phyloP scores from a whole-genome alignment of 176 grass and related monocot species.

The Alloteropsis semialata region DNA sequence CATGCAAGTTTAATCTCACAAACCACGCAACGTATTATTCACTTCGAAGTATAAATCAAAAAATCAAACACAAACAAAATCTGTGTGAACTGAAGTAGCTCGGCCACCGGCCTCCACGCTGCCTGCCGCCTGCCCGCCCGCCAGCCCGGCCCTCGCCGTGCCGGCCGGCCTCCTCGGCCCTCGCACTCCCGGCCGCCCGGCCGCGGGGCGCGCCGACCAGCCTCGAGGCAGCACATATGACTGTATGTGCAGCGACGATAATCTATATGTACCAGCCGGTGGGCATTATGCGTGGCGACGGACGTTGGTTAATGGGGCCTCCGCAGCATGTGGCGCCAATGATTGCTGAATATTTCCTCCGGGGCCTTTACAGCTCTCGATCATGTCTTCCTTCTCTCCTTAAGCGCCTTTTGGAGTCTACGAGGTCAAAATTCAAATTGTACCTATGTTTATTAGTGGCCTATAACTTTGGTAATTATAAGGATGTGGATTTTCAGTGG shows the following conservation, averaged over 20 bases:
- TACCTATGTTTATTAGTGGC: not conserved
- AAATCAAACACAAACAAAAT: too few relatives aligned
- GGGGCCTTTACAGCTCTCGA: slow-evolving; percentile 19
- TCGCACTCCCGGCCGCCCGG: too few relatives aligned
- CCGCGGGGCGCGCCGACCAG: too few relatives aligned
- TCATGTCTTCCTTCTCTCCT: not conserved
- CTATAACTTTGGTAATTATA: not conserved
- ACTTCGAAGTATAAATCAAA: too few relatives aligned
- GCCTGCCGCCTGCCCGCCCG: too few relatives aligned
- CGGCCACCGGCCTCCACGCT: too few relatives aligned
- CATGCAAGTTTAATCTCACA: too few relatives aligned
- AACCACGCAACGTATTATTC: too few relatives aligned
- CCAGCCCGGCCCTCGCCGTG: too few relatives aligned
- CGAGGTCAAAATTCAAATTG: slow-evolving; percentile 8
- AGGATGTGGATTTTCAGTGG: not conserved
- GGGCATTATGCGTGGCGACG: slow-evolving; percentile 10
- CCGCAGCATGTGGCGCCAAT: slow-evolving; percentile 29
- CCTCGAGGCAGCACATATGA: too few relatives aligned
- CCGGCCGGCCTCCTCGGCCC: too few relatives aligned
- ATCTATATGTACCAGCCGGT: not conserved
- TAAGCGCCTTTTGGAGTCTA: not conserved
- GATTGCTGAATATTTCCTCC: slow-evolving; percentile 9
- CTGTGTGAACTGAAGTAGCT: too few relatives aligned
- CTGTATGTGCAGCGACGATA: slow-evolving; percentile 1
- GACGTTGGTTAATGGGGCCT: slow-evolving; percentile 11